Percentiles rank a stretch among this genome's conserved stretches.
Conservation (phyloP, 805 yeast genomes). For the Ogataea nitratoaversa region DNA sequence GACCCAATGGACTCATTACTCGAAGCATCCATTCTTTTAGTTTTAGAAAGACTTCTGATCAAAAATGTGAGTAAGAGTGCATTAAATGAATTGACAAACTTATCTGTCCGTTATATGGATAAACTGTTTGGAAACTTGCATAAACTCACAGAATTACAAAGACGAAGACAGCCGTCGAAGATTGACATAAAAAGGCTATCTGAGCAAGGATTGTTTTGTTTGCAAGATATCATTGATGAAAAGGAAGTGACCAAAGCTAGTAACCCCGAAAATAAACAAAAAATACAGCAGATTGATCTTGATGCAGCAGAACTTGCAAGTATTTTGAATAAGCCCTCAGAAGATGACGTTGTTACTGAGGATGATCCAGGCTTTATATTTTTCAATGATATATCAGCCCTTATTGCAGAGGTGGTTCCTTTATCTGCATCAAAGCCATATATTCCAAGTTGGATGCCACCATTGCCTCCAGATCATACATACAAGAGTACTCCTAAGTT, state of each 20-base stretch:
- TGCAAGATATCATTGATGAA: constrained; percentile 38
- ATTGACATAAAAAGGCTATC: constrained; percentile 47
- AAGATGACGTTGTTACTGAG: constrained; percentile 29
- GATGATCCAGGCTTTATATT: constrained; percentile 50
- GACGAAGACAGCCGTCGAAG: constrained; percentile 52
- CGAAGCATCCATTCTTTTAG: constrained; percentile 33
- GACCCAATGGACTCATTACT: constrained; percentile 31
- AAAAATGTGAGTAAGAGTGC: constrained; percentile 30
- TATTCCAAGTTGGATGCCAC: constrained; percentile 78
- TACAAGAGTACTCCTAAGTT: constrained; percentile 73
- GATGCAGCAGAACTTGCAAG: constrained; percentile 7
- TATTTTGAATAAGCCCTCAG: constrained; percentile 16
- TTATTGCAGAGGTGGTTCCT: constrained; percentile 51
- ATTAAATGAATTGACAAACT: constrained; percentile 33
- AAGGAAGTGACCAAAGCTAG: constrained; percentile 21
- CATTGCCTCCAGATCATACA: constrained; percentile 91
- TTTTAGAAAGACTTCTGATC: constrained; percentile 32
- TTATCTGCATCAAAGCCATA: constrained; percentile 36
- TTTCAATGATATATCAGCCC: constrained; percentile 45
- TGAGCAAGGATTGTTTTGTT: constrained; percentile 37
- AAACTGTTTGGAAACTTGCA: constrained; percentile 40
- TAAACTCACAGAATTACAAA: constrained; percentile 51
- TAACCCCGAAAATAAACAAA: constrained; percentile 9
- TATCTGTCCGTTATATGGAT: constrained; percentile 34
- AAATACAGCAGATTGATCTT: constrained; percentile 7